Conservation (phyloP, 2,329 filamentous ascomycete species). For the Aspergillus neotritici region DNA sequence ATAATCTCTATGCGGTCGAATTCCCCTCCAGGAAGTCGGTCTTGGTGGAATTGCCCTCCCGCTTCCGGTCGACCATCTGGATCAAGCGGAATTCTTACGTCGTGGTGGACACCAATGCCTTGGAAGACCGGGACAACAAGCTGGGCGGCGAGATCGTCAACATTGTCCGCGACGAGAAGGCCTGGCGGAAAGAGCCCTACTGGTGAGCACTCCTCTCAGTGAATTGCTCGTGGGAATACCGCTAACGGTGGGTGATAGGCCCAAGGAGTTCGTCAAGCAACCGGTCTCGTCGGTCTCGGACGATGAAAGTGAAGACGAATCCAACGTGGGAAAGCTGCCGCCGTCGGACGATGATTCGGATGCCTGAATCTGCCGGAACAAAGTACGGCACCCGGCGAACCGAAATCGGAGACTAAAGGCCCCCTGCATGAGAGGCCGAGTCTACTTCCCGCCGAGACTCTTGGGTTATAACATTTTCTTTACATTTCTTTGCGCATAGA, state of each 20-base stretch:
- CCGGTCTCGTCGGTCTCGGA: conserved; percentile 57
- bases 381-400: too few species aligned
- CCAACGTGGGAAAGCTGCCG: conserved; percentile 77
- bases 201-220: conserved; percentile 54
- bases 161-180: conserved; percentile 83
- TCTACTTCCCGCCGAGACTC: too few species aligned
- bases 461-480: too few species aligned
- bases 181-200: conserved; percentile 82
- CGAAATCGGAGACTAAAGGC: too few species aligned
- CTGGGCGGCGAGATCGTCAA: conserved; percentile 87
- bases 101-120: conserved; percentile 64
- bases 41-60: conserved; percentile 73
- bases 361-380: conserved; percentile 41
- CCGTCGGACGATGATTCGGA: conserved; percentile 69
- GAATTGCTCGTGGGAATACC: background rate
- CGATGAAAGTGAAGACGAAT: conserved; percentile 62
- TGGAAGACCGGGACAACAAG: conserved; percentile 66
- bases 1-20: conserved; percentile 78
- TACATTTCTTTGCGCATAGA: too few species aligned
- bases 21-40: conserved; percentile 61
- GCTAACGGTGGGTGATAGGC: conserved; percentile 50
- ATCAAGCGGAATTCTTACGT: conserved; percentile 86
- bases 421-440: too few species aligned
- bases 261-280: conserved; percentile 68
- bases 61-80: conserved; percentile 90